Base-by-base conservation (phyloP, 164 flowering plant species). In the Nymphaea thermarum region DNA sequence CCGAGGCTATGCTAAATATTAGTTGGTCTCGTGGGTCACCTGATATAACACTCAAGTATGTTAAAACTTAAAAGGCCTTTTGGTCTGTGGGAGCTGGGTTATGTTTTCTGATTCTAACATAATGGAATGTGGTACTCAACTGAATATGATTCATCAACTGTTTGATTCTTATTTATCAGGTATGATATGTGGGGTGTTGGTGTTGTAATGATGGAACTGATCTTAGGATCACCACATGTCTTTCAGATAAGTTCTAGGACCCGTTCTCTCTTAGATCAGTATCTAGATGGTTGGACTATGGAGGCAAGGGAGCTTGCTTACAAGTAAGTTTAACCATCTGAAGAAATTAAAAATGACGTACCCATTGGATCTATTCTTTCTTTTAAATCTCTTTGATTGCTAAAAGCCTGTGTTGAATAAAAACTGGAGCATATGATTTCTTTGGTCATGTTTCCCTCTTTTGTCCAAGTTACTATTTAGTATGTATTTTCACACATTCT, bases 111-210 rank as follows among this genome's bases (percentile, higher is more conserved):
- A 44, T 62, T 66, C 66, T 51, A 64, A 42, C 3, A 25, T 10
- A 15, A 12, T 10, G 42, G 42, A 43, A 11, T 47, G 12, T 70
- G 43, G 61, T 41, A 67, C 42, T 8, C 5, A 59, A 43, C 16
- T 68, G 74, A 68, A 47, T 4, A 18, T 45, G 53, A 45, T 45
- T 45, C 11, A 45, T 45, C 53, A 5, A 10, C 53, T 5, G 5
- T 5, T 45, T 5, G 53, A 45, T 45, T 45, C 11, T 5, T 69
- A 3, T 74, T 70, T 72, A 57, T 62, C 80, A 95, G 99, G 85
- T 95, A 91, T 77, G 98, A 95, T 71, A 90, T 88, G 96, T 95
- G 99, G 99, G 87, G 99, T 78, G 98, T 91, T 64, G 99, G 99
- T 62, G 96, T 88, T 76, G 94, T 95, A 71, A 81, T 92, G 68